Evolutionary conservation across 1,139 yeast genomes (phyloP), one percentile per base, ranked within the genome.

Genomic region (Saccharomyces hybrid): DNA sequence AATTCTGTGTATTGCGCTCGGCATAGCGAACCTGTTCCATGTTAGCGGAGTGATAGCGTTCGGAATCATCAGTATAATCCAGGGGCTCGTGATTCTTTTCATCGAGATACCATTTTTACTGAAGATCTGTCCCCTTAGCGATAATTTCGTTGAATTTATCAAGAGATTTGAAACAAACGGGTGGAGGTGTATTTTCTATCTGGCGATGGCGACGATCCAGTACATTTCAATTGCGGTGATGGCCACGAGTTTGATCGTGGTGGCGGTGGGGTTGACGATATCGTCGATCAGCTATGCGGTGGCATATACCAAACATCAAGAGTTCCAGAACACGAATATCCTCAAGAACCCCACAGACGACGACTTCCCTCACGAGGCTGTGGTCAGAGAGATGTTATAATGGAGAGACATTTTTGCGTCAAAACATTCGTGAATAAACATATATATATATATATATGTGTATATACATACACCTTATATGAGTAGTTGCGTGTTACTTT

Each of bases 71-170:
- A 82, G 89, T 67, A 84, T 84, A 53, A 88, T 88, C 2, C 96
- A 90, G 69, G 96, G 96, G 2, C 72, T 89, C 53, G 74, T 91
- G 13, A 82, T 93, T 50, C 75, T 91, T 49, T 88, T 95, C 68
- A 91, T 93, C 53, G 99, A 93, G 72, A 77, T 93, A 44, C 98
- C 98, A 50, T 90, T 93, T 69, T 75, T 93, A 61, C 77, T 93
- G 63, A 84, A 81, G 61, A 88, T 93, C 51, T 93, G 98, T 71
- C 96, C 99, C 28, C 79, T 95, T 66, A 88, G 96, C 49, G 96
- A 90, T 56, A 81, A 82, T 54, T 89, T 93, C 77, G 78, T 91
- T 73, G 64, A 76, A 70, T 78, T 88, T 74, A 76, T 95, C 74
- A 73, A 85, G 69, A 73, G 78, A 69, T 81, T 88, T 76, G 83